Evolutionary conservation across 106 monocot species (phyloP).

Genomic region (Allium fistulosum): DNA sequence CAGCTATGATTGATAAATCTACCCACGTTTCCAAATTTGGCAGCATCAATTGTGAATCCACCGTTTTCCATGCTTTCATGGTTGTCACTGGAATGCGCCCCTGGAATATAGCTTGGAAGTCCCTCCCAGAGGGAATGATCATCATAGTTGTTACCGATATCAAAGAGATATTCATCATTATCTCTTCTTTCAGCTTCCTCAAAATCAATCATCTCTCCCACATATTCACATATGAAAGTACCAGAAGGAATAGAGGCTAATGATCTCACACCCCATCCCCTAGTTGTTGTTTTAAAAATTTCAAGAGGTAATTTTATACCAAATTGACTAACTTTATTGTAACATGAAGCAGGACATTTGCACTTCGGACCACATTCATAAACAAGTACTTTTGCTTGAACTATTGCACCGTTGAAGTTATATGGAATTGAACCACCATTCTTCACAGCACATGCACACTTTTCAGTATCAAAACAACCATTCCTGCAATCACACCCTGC

Average conservation of each 20-base stretch:
- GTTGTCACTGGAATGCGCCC: slow-evolving; percentile 17
- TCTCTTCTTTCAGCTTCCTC: slow-evolving; percentile 60
- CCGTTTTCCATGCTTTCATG: slow-evolving; percentile 14
- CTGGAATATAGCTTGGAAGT: slow-evolving; percentile 44
- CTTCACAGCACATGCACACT: slow-evolving; percentile 74
- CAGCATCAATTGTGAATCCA: slow-evolving; percentile 87
- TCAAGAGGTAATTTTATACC: slow-evolving; percentile 72
- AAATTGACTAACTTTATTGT: slow-evolving; percentile 77
- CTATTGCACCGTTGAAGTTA: slow-evolving; percentile 80
- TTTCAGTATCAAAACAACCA: slow-evolving; percentile 59
- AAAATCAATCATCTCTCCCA: slow-evolving; percentile 62
- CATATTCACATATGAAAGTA: slow-evolving; percentile 86
- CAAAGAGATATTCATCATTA: slow-evolving; percentile 90
- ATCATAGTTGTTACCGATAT: slow-evolving; percentile 73
- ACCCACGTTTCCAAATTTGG: slow-evolving; percentile 70
- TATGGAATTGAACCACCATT: slow-evolving; percentile 92
- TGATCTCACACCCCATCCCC: slow-evolving; percentile 94
- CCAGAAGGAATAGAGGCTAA: slow-evolving; percentile 81
- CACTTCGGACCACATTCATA: slow-evolving; percentile 89
- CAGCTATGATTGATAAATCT: slow-evolving; percentile 95
- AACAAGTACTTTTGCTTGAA: slow-evolving; percentile 71
- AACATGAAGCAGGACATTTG: slow-evolving; percentile 70
- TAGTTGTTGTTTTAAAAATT: slow-evolving; percentile 71
- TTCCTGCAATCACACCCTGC: slow-evolving; percentile 61
- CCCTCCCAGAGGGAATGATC: slow-evolving; percentile 61